phyloP scores from a whole-genome alignment of 768 basidiomycete species.

The Cantharellus anzutake region DNA sequence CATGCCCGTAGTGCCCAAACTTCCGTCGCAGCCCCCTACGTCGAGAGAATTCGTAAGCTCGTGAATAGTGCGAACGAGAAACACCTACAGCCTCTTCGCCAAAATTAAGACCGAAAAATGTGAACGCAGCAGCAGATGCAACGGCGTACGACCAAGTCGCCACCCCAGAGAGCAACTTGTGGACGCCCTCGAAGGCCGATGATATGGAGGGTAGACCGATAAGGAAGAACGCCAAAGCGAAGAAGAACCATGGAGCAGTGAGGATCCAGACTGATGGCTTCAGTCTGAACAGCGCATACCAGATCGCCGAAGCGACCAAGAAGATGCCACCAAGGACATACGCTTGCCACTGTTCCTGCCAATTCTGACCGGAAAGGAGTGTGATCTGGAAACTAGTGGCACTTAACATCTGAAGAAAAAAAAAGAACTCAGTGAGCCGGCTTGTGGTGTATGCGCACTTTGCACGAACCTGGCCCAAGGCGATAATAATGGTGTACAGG shows the following conservation, averaged over 20 bases:
- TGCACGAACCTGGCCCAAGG: conserved; percentile 40
- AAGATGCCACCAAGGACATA: conserved; percentile 87
- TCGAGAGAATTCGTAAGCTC: neutral
- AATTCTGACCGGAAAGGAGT: conserved; percentile 70
- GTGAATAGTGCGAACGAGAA: neutral
- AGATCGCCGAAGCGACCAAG: conserved; percentile 64
- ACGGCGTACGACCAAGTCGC: conserved; percentile 87
- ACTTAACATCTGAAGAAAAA: conserved; percentile 36
- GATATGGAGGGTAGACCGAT: conserved; percentile 73
- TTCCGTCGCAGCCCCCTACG: conserved; percentile 76
- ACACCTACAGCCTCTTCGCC: conserved; percentile 76
- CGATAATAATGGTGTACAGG: conserved; percentile 77
- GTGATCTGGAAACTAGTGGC: conserved; percentile 94
- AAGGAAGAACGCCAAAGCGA: conserved; percentile 75
- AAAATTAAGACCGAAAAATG: conserved; percentile 90
- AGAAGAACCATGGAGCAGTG: conserved; percentile 80
- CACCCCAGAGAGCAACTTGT: conserved; percentile 46
- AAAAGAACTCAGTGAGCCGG: conserved; percentile 7
- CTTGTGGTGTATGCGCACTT: neutral
- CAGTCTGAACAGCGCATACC: conserved; percentile 79
- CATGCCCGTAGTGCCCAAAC: conserved; percentile 86
- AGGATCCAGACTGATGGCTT: conserved; percentile 80
- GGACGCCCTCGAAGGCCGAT: conserved; percentile 28
- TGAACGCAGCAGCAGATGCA: conserved; percentile 83
- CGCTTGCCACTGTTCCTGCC: conserved; percentile 58